A percentile compares a stretch with the other conserved stretches of the same genome.
These are phyloP conservation scores for Coemansia brasiliensis DNA, from an alignment of 192 early-diverging fungal genomes.

Conservation along the genomic window DNA sequence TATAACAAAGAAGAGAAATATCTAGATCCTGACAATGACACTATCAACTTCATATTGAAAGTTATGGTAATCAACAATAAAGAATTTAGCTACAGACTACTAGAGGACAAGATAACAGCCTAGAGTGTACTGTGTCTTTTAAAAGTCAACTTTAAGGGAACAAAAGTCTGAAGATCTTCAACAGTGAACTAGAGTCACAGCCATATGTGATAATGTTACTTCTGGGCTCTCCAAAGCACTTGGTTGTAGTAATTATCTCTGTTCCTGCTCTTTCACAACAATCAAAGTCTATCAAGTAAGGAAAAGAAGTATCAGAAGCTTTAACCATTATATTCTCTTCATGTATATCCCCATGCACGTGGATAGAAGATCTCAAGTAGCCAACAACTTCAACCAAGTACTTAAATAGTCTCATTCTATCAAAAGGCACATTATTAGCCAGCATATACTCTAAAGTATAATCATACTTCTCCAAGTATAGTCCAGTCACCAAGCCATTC, in stretches of 20 bases:
- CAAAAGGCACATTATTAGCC: background rate
- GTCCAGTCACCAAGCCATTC: background rate
- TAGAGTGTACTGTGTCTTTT: too few species aligned
- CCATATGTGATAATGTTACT: conserved; percentile 8
- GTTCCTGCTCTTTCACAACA: conserved; percentile 3
- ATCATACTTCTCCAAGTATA: conserved; percentile 9
- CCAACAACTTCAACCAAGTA: conserved; percentile 3
- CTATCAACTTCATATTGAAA: too few species aligned
- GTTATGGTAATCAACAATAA: too few species aligned
- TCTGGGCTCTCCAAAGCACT: conserved; percentile 1
- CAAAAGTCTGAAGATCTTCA: background rate
- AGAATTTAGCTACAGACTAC: too few species aligned
- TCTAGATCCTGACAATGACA: too few species aligned
- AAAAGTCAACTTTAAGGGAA: background rate
- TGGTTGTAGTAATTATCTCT: conserved; percentile 1
- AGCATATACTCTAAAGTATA: conserved; percentile 5
- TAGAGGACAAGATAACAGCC: too few species aligned
- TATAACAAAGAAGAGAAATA: too few species aligned
- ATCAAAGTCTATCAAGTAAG: conserved; percentile 14
- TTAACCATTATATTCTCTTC: conserved; percentile 11
- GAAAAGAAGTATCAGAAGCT: background rate
- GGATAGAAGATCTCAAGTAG: background rate
- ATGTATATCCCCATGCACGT: conserved; percentile 13
- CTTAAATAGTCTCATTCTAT: conserved; percentile 4
- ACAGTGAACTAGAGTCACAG: conserved; percentile 1